Conservation (phyloP, 1,284 basidiomycete genomes). For the Malassezia psittaci region DNA sequence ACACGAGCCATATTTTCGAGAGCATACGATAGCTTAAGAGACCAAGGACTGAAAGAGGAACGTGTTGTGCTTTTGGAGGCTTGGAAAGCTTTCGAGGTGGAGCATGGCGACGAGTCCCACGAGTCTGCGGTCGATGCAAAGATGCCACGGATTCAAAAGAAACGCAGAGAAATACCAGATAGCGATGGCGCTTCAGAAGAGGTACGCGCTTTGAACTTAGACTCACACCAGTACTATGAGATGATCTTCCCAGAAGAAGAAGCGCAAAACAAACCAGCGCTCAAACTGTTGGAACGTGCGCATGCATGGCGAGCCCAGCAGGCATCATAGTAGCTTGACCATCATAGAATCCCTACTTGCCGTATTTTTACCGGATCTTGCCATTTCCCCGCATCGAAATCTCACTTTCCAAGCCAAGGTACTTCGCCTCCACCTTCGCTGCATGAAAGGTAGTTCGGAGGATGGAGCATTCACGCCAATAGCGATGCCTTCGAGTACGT, state of each 20-base stretch:
- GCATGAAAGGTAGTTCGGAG: too few species aligned
- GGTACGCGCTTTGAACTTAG: neutral
- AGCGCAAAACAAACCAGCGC: constrained; percentile 32
- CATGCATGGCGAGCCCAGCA: constrained; percentile 36
- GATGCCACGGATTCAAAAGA: constrained; percentile 82
- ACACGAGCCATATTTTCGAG: constrained; percentile 72
- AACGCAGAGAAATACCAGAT: constrained; percentile 43
- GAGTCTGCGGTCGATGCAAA: constrained; percentile 69
- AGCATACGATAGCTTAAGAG: constrained; percentile 74
- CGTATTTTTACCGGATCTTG: too few species aligned
- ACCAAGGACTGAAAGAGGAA: constrained; percentile 73
- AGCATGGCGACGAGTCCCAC: constrained; percentile 55
- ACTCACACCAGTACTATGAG: constrained; percentile 33
- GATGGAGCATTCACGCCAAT: too few species aligned
- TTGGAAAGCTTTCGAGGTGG: constrained; percentile 82
- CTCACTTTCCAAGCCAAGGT: too few species aligned
- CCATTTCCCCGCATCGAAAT: too few species aligned
- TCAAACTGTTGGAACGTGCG: constrained; percentile 42
- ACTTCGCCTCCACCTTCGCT: too few species aligned
- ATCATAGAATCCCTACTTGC: neutral
- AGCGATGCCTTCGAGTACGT: too few species aligned
- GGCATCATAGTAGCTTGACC: constrained; percentile 11
- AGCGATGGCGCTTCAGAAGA: constrained; percentile 36
- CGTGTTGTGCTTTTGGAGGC: constrained; percentile 78
- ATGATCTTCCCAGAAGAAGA: constrained; percentile 46